These are phyloP conservation scores for Cafeteria roenbergensis DNA, from an alignment of 108 stramenopile species.

Conservation along the genomic window DNA sequence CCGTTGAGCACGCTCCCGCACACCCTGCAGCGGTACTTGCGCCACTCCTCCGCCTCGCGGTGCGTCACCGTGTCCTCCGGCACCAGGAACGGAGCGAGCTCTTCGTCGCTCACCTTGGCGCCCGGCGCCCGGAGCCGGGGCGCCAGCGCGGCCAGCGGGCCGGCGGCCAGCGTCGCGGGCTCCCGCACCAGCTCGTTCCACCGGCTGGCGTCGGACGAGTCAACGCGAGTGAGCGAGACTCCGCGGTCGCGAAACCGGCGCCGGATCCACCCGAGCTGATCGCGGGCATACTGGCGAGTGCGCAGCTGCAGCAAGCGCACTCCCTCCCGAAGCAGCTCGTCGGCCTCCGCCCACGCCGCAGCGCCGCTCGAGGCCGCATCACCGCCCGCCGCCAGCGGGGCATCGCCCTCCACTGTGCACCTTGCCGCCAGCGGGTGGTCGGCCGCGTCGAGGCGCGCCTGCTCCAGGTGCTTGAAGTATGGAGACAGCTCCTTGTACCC, in stretches of 20 bases:
- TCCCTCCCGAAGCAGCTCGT: background rate
- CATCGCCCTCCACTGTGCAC: background rate
- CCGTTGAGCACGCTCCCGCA: no score
- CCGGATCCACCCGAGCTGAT: background rate
- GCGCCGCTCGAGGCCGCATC: background rate
- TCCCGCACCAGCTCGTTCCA: background rate
- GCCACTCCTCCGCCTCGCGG: no score
- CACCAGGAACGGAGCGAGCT: no score
- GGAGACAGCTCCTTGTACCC: constrained; percentile 14
- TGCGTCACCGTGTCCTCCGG: no score
- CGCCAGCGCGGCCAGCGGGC: no score
- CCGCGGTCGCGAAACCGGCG: background rate
- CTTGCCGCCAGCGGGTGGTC: background rate
- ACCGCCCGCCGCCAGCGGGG: no score
- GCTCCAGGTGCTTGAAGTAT: background rate
- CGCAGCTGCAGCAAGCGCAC: background rate
- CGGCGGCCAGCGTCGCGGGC: no score
- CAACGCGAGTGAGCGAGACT: background rate
- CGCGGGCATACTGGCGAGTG: constrained; percentile 1
- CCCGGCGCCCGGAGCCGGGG: no score
- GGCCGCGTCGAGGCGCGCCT: no score
- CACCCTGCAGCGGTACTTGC: no score
- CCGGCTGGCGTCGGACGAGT: background rate
- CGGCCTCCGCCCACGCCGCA: no score
- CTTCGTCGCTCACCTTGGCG: no score